Evolutionary conservation across 176 grass and related monocot species (phyloP).

Genomic region (Avena atlantica): DNA sequence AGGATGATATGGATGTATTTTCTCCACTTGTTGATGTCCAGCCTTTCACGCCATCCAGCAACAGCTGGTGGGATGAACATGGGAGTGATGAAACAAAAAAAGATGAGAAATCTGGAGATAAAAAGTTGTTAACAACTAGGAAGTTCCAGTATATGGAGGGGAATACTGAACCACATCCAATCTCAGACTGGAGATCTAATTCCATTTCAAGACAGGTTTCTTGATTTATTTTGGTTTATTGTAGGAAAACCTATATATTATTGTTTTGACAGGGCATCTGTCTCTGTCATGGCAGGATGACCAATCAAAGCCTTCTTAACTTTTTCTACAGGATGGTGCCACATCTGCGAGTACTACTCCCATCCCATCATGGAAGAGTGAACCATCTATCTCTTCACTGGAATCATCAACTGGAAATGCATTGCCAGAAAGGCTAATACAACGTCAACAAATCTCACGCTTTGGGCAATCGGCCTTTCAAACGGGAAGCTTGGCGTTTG

Average conservation of each 20-base stretch:
- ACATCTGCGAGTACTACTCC: slow-evolving; percentile 47
- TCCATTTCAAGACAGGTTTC: slow-evolving; percentile 74
- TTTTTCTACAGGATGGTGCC: slow-evolving; percentile 63
- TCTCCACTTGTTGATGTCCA: slow-evolving; percentile 98
- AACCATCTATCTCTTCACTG: slow-evolving; percentile 52
- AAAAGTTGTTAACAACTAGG: slow-evolving; percentile 58
- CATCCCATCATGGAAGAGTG: slow-evolving; percentile 68
- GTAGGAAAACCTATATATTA: slow-evolving; percentile 34
- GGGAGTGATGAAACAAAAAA: slow-evolving; percentile 73
- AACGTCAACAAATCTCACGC: slow-evolving; percentile 63
- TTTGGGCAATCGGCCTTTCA: slow-evolving; percentile 70
- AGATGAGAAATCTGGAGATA: slow-evolving; percentile 67
- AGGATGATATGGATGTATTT: slow-evolving; percentile 99
- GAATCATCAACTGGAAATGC: slow-evolving; percentile 59
- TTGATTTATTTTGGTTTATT: slow-evolving; percentile 32
- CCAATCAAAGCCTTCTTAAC: slow-evolving; percentile 24
- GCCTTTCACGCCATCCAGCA: slow-evolving; percentile 85
- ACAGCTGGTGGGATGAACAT: slow-evolving; percentile 90
- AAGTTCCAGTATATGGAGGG: slow-evolving; percentile 73
- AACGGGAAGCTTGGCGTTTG: slow-evolving; percentile 51
- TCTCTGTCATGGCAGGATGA: neutral
- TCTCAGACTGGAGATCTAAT: slow-evolving; percentile 76
- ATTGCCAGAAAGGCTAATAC: slow-evolving; percentile 62
- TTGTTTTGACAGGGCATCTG: slow-evolving; percentile 28
- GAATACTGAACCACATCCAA: slow-evolving; percentile 66